Percentiles rank a stretch among this genome's conserved stretches.
Conservation (phyloP, 768 basidiomycete genomes). For the Gloeostereum incarnatum region DNA sequence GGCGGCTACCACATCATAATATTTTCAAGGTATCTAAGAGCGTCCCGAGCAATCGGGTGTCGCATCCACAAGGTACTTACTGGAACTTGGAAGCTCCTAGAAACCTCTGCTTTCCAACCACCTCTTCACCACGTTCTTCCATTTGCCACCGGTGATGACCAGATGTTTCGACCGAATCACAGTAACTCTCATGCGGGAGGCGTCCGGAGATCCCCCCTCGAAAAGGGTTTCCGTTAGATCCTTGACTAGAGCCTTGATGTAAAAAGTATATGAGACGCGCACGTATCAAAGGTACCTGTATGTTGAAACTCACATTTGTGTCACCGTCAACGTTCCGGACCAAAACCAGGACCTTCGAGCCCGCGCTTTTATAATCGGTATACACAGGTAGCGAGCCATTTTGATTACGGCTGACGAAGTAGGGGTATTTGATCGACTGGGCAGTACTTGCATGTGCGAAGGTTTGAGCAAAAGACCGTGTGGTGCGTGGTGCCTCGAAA, state of each 20-base stretch:
- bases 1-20: too few relatives aligned
- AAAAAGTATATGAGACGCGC: conserved; percentile 9
- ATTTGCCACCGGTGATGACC: conserved; percentile 50
- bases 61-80: too few relatives aligned
- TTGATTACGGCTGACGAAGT: conserved; percentile 59
- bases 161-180: conserved; percentile 42
- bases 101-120: conserved; percentile 65
- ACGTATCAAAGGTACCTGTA: conserved; percentile 2
- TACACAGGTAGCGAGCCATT: conserved; percentile 68
- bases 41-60: too few relatives aligned
- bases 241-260: conserved; percentile 42
- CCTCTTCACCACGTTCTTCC: conserved; percentile 55
- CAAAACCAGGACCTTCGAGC: conserved; percentile 46
- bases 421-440: conserved; percentile 25
- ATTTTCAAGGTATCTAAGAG: too few relatives aligned
- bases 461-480: too few relatives aligned
- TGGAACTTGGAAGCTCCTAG: too few relatives aligned
- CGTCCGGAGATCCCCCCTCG: conserved; percentile 30
- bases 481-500: too few relatives aligned
- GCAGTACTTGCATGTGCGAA: too few relatives aligned
- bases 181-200: conserved; percentile 37
- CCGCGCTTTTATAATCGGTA: conserved; percentile 60
- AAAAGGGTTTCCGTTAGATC: conserved; percentile 50
- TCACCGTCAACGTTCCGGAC: conserved; percentile 67
- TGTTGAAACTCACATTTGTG: conserved; percentile 31